phyloP scores from a whole-genome alignment of 78 protist genomes.

The Emiliania huxleyi region DNA sequence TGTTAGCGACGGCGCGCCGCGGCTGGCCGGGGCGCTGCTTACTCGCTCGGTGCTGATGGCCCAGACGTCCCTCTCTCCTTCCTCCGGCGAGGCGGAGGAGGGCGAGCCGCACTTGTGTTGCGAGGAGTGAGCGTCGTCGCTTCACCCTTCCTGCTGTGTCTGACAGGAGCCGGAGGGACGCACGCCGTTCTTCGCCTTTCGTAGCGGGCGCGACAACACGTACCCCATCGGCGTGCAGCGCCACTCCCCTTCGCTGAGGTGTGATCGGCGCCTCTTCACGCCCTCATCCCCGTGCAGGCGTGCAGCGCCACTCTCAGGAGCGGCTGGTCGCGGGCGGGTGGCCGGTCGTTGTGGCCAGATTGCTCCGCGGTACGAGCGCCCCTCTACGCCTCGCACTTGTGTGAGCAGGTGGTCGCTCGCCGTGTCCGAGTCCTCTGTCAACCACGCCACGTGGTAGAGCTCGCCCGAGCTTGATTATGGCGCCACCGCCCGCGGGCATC shows the following conservation, averaged over 20 bases:
- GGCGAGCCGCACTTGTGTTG: too few relatives aligned
- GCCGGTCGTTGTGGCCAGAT: not conserved
- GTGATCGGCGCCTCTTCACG: too few relatives aligned
- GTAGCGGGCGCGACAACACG: not conserved
- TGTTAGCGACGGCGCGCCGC: not conserved
- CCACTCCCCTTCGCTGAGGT: too few relatives aligned
- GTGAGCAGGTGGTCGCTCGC: too few relatives aligned
- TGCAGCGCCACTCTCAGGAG: not conserved
- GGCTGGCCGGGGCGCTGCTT: not conserved
- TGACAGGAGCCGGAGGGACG: too few relatives aligned
- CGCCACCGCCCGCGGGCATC: not conserved
- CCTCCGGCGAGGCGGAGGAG: not conserved
- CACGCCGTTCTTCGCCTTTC: not conserved
- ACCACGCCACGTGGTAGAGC: too few relatives aligned
- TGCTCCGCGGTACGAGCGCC: too few relatives aligned
- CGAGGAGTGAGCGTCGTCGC: too few relatives aligned
- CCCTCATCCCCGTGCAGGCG: too few relatives aligned
- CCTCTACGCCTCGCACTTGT: too few relatives aligned
- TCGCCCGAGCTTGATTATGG: not conserved
- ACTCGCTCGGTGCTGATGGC: not conserved
- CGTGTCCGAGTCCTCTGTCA: too few relatives aligned
- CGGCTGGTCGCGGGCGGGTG: not conserved
- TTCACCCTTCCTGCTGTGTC: too few relatives aligned
- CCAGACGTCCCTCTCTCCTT: not conserved
- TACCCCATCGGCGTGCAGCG: not conserved